phyloP scores from a whole-genome alignment of 306 rosid species.

The Castanea mollissima region DNA sequence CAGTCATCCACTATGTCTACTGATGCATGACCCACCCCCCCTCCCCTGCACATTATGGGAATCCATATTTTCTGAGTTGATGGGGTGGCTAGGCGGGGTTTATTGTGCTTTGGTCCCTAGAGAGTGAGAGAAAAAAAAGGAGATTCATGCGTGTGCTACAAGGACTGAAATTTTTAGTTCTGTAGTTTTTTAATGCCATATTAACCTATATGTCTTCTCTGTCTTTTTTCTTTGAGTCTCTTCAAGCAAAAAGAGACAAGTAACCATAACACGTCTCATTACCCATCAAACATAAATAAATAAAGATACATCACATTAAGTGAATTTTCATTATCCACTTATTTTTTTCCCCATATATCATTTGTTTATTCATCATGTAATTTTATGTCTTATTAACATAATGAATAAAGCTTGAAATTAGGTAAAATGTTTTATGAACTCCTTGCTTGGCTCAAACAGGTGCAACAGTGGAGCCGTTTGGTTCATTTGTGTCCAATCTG shows the following conservation, averaged over 20 bases:
- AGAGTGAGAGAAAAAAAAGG: background rate
- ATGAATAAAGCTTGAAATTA: conserved; percentile 1
- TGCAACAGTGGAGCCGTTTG: conserved; percentile 92
- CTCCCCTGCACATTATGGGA: no score
- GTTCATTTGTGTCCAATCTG: conserved; percentile 81
- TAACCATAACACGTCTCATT: background rate
- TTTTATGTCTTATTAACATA: conserved; percentile 4
- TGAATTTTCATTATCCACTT: conserved; percentile 14
- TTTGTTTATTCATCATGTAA: background rate
- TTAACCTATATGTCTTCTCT: background rate
- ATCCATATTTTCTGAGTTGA: no score
- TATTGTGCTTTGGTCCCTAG: no score
- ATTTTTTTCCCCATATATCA: background rate
- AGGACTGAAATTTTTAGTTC: conserved; percentile 18
- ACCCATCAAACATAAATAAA: background rate
- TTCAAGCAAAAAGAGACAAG: conserved; percentile 7
- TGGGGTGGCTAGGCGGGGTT: no score
- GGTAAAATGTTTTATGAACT: conserved; percentile 16
- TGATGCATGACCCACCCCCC: no score
- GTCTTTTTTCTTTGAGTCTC: background rate
- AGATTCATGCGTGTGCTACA: conserved; percentile 1
- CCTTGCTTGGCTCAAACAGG: conserved; percentile 54
- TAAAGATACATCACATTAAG: conserved; percentile 10
- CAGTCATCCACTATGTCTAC: background rate
- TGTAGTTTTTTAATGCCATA: background rate